Conservation (phyloP, 345 rosid genomes). For the Linum trigynum region DNA sequence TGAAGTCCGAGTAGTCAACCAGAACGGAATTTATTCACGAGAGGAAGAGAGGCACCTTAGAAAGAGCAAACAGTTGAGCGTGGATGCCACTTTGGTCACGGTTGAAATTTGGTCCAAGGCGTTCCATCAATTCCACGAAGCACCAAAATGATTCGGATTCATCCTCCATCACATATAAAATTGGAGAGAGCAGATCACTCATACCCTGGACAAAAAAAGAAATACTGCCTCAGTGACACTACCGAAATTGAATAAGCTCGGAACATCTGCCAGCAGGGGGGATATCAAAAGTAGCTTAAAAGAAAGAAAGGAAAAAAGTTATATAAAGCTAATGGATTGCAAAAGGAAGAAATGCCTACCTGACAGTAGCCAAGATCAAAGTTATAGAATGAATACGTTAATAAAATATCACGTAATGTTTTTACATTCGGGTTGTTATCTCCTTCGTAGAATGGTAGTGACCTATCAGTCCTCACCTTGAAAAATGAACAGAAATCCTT, state of each 20-base stretch:
- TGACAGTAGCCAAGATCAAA: conserved; percentile 99
- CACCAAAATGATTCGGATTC: conserved; percentile 98
- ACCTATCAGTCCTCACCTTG: conserved; percentile 96
- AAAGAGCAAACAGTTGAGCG: conserved; percentile 86
- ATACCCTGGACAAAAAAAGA: conserved; percentile 50
- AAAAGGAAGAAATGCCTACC: conserved; percentile 34
- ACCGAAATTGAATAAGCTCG: neutral
- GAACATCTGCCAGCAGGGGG: neutral
- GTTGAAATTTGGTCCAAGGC: conserved; percentile 94
- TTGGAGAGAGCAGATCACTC: conserved; percentile 90
- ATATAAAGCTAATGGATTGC: neutral
- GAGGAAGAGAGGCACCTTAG: conserved; percentile 51
- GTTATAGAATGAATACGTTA: conserved; percentile 90
- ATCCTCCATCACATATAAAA: conserved; percentile 75
- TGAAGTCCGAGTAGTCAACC: no score
- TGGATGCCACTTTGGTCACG: conserved; percentile 98
- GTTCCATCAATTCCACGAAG: conserved; percentile 87
- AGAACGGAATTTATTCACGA: neutral
- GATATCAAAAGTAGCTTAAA: no score
- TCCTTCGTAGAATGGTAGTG: conserved; percentile 67
- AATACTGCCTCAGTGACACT: neutral
- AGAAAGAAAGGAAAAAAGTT: no score
- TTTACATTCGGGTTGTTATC: conserved; percentile 82
- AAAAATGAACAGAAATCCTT: conserved; percentile 7
- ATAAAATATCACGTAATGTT: conserved; percentile 67